A percentile compares a stretch with the other conserved stretches of the same genome.
These are phyloP conservation scores for Schizosaccharomyces octosporus DNA, from an alignment of 805 yeast genomes.

Conservation along the genomic window DNA sequence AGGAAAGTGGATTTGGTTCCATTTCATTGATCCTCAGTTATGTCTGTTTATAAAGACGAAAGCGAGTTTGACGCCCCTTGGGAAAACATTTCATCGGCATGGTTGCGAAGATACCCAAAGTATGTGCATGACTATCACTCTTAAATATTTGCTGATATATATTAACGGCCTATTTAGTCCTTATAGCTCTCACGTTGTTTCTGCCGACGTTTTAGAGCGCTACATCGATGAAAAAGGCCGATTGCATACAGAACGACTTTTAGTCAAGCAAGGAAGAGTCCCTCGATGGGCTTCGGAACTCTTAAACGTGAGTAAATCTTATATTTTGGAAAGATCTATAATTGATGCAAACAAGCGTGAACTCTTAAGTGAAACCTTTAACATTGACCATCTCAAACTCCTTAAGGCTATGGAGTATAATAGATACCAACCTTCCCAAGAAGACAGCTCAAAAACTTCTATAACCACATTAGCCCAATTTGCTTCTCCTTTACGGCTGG, in stretches of 20 bases:
- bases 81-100: neutral
- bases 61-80: neutral
- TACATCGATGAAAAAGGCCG: conserved; percentile 1
- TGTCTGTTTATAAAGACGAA: too few species aligned
- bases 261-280: neutral
- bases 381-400: neutral
- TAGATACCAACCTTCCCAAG: neutral
- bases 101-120: conserved; percentile 1
- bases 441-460: neutral
- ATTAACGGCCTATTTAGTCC: neutral
- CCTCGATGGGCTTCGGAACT: neutral
- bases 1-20: too few species aligned
- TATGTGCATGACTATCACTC: neutral
- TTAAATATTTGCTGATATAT: neutral
- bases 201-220: neutral
- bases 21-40: too few species aligned
- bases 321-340: neutral
- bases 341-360: neutral
- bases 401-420: neutral
- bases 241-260: neutral
- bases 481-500: neutral
- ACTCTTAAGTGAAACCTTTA: neutral
- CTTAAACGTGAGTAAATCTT: neutral
- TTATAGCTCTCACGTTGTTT: neutral
- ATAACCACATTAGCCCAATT: neutral